A percentile compares a stretch with the other conserved stretches of the same genome.
Evolutionary conservation across 169 alveolate genomes (phyloP).

Genomic region (Plasmodium gonderi): DNA sequence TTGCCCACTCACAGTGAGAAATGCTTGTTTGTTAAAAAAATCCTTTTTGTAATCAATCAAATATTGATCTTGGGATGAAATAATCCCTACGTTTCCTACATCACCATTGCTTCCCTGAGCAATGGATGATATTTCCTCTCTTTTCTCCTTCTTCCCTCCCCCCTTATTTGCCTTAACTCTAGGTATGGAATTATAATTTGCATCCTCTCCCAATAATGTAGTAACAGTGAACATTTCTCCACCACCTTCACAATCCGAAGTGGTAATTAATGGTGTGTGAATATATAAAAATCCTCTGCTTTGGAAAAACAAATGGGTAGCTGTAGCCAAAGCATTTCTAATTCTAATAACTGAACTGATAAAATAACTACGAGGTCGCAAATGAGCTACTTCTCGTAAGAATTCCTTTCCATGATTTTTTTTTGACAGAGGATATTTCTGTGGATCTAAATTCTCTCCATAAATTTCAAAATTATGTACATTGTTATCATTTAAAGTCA

Average conservation of each 20-base stretch:
- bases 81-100: neutral
- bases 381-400: slow-evolving; percentile 96
- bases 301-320: slow-evolving; percentile 97
- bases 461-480: slow-evolving; percentile 80
- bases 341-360: slow-evolving; percentile 95
- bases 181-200: slow-evolving; percentile 73
- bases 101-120: neutral
- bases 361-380: slow-evolving; percentile 96
- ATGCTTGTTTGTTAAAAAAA: slow-evolving; percentile 96
- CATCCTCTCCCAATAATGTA: slow-evolving; percentile 90
- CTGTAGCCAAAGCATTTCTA: slow-evolving; percentile 95
- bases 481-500: slow-evolving; percentile 77
- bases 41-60: slow-evolving; percentile 91
- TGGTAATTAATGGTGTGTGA: slow-evolving; percentile 98
- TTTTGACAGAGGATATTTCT: slow-evolving; percentile 95
- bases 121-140: neutral
- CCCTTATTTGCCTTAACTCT: slow-evolving; percentile 1
- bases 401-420: slow-evolving; percentile 94
- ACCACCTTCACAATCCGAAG: slow-evolving; percentile 99
- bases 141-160: slow-evolving; percentile 41
- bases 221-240: slow-evolving; percentile 99
- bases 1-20: slow-evolving; percentile 98
- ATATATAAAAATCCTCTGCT: slow-evolving; percentile 95
- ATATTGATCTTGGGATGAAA: slow-evolving; percentile 15
- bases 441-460: slow-evolving; percentile 91